A percentile compares a stretch with the other conserved stretches of the same genome.
These are phyloP conservation scores for Carex myosuroides DNA, from an alignment of 176 grass and related monocot genomes.

Conservation along the genomic window DNA sequence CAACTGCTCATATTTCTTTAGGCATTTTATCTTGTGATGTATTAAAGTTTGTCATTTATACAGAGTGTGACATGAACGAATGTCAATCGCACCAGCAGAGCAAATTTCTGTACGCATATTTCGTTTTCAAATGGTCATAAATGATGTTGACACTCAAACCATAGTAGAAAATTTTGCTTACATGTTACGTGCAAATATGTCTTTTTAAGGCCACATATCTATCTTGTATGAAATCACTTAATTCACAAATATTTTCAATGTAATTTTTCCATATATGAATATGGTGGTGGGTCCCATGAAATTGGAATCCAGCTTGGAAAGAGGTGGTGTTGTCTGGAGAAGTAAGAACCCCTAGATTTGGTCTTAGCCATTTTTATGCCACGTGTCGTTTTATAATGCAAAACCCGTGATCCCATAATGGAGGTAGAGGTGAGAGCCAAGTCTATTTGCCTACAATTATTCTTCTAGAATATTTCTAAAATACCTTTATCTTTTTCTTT, in stretches of 20 bases:
- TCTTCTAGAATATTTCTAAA: background rate
- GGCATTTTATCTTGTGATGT: slow-evolving; percentile 7
- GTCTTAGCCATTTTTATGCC: slow-evolving; percentile 13
- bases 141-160: no score
- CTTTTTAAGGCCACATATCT: no score
- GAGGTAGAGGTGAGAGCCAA: slow-evolving; percentile 2
- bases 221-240: no score
- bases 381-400: slow-evolving; percentile 5
- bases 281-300: background rate
- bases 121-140: background rate
- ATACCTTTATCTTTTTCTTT: background rate
- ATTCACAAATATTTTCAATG: no score
- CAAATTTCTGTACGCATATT: background rate
- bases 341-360: slow-evolving; percentile 18
- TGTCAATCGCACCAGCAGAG: background rate
- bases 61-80: background rate
- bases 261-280: no score
- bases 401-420: slow-evolving; percentile 27
- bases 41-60: slow-evolving; percentile 5
- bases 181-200: no score
- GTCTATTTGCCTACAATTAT: background rate
- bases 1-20: slow-evolving; percentile 1
- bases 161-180: no score
- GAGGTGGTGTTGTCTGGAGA: slow-evolving; percentile 13
- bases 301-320: slow-evolving; percentile 24